Percentiles rank a stretch among this genome's conserved stretches.
phyloP scores from a whole-genome alignment of 1,284 basidiomycete genomes.

The Schizophyllum amplum region DNA sequence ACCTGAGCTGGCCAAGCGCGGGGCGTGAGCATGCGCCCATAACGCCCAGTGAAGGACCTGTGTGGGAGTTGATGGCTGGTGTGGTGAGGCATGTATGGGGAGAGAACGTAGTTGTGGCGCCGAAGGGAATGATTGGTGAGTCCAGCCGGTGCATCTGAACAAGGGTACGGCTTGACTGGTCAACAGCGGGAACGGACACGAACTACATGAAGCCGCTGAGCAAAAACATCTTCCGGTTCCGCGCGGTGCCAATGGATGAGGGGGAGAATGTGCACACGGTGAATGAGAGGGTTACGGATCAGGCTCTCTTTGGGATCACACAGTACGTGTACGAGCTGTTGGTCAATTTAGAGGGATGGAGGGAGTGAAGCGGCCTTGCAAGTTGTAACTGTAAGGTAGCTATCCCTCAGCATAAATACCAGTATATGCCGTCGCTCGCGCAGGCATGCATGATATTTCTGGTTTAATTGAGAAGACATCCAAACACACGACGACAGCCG shows the following conservation, averaged over 20 bases:
- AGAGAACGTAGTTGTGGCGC: constrained; percentile 7
- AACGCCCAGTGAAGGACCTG: neutral
- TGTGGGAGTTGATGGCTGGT: neutral
- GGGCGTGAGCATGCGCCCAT: neutral
- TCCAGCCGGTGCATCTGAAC: too few species aligned
- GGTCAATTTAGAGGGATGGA: neutral
- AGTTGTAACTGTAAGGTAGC: too few species aligned
- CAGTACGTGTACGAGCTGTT: neutral
- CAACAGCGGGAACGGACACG: neutral
- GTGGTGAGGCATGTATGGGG: constrained; percentile 6
- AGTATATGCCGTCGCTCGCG: too few species aligned
- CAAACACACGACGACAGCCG: too few species aligned
- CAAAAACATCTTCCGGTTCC: neutral
- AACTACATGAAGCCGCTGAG: neutral
- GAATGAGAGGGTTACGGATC: neutral
- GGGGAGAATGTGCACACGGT: neutral
- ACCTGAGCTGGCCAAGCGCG: neutral
- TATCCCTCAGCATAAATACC: too few species aligned
- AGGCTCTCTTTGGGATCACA: neutral
- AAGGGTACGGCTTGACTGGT: neutral
- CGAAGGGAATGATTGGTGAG: constrained; percentile 5
- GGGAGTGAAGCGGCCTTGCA: neutral
- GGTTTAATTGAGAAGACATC: too few species aligned
- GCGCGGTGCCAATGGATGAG: neutral
- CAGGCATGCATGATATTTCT: too few species aligned